phyloP scores from a whole-genome alignment of 176 grass and related monocot genomes.

The Cymbopogon citratus region DNA sequence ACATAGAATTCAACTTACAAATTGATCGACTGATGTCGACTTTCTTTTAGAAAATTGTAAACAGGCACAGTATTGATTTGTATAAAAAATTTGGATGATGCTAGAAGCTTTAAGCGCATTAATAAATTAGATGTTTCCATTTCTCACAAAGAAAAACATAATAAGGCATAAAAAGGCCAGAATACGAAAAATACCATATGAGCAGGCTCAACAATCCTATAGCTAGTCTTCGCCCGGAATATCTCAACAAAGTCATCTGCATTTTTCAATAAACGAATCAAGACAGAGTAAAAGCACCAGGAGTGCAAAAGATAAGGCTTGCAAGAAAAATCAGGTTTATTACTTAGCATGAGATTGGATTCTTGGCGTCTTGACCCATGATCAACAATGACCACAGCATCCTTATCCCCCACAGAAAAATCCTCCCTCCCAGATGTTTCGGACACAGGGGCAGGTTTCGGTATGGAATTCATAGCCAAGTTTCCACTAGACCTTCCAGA shows the following conservation, averaged over 20 bases:
- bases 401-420: constrained; percentile 41
- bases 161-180: background rate
- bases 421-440: constrained; percentile 12
- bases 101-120: background rate
- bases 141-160: background rate
- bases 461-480: constrained; percentile 25
- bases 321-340: background rate
- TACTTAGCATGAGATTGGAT: constrained; percentile 92
- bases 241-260: constrained; percentile 82
- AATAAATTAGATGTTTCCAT: background rate
- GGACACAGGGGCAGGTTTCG: background rate
- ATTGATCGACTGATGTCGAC: background rate
- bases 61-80: background rate
- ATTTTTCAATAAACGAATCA: constrained; percentile 19
- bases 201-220: constrained; percentile 81
- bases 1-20: background rate
- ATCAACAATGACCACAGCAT: constrained; percentile 79
- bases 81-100: background rate
- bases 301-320: background rate
- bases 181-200: constrained; percentile 64
- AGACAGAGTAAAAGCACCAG: background rate
- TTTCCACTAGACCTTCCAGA: constrained; percentile 12
- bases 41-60: background rate
- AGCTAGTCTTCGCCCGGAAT: constrained; percentile 68
- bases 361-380: constrained; percentile 91